Evolutionary conservation across 805 yeast genomes (phyloP).

Genomic region (Candida insectalens): DNA sequence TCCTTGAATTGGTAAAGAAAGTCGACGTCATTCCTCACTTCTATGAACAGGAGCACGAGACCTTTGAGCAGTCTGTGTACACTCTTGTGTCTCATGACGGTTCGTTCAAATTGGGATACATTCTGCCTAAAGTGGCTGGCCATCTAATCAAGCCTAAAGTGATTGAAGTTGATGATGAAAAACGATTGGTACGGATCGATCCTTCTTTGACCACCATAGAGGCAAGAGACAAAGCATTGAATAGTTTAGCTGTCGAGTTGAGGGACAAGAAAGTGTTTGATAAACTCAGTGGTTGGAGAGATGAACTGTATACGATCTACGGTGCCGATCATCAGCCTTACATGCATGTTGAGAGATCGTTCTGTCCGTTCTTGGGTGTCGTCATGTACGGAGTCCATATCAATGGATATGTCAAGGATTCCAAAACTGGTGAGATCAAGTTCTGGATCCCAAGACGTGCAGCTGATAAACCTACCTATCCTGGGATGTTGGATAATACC

Average conservation of each 20-base stretch:
- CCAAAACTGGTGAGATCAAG: slow-evolving; percentile 32
- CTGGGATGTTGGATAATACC: slow-evolving; percentile 85
- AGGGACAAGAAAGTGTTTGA: slow-evolving; percentile 25
- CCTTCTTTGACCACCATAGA: slow-evolving; percentile 28
- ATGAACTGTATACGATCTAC: slow-evolving; percentile 72
- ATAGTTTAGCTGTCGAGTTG: slow-evolving; percentile 32
- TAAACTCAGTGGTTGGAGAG: slow-evolving; percentile 66
- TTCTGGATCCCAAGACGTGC: slow-evolving; percentile 87
- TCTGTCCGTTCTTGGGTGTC: slow-evolving; percentile 74
- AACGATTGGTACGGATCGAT: slow-evolving; percentile 21
- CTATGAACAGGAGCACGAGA: slow-evolving; percentile 9
- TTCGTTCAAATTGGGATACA: slow-evolving; percentile 27
- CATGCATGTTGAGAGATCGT: slow-evolving; percentile 67
- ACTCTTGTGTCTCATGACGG: slow-evolving; percentile 28
- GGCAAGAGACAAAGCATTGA: slow-evolving; percentile 31
- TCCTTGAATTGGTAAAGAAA: slow-evolving; percentile 18
- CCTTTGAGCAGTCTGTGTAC: slow-evolving; percentile 18
- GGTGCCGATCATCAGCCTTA: slow-evolving; percentile 47
- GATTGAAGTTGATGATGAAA: slow-evolving; percentile 18
- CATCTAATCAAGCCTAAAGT: slow-evolving; percentile 14
- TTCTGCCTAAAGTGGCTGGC: slow-evolving; percentile 25
- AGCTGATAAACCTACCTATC: slow-evolving; percentile 72
- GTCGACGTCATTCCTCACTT: slow-evolving; percentile 25
- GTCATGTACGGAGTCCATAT: slow-evolving; percentile 87
- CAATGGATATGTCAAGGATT: slow-evolving; percentile 51